These are phyloP conservation scores for Didymella pinodella DNA, from an alignment of 2,329 filamentous ascomycete species.

Conservation along the genomic window DNA sequence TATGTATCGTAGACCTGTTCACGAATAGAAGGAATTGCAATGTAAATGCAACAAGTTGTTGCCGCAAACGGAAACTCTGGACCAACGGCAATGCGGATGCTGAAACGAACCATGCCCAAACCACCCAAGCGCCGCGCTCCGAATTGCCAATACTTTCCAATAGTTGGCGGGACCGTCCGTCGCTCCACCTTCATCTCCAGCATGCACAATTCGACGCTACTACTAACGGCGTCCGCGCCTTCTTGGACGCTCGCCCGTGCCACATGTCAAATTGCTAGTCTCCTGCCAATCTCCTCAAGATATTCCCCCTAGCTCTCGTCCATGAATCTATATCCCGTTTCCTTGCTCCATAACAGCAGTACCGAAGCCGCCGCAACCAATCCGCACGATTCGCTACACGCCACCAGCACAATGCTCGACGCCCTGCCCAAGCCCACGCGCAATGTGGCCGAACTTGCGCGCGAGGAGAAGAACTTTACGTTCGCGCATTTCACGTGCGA, in stretches of 20 bases:
- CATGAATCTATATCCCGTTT: slow-evolving; percentile 20
- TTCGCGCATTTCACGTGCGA: slow-evolving; percentile 67
- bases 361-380: slow-evolving; percentile 1
- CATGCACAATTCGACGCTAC: slow-evolving; percentile 15
- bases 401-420: slow-evolving; percentile 18
- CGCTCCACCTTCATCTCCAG: slow-evolving; percentile 20
- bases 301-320: background rate
- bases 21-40: background rate
- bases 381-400: slow-evolving; percentile 19
- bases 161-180: slow-evolving; percentile 11
- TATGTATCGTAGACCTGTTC: too few relatives aligned
- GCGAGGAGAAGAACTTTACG: slow-evolving; percentile 54
- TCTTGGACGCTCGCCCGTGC: slow-evolving; percentile 8
- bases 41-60: background rate
- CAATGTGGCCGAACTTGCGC: slow-evolving; percentile 51
- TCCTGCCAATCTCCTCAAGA: slow-evolving; percentile 6
- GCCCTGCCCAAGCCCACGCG: slow-evolving; percentile 45
- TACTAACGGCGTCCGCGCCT: slow-evolving; percentile 4
- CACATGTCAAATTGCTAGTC: slow-evolving; percentile 8
- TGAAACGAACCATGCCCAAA: slow-evolving; percentile 8
- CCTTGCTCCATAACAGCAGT: slow-evolving; percentile 11
- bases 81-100: background rate
- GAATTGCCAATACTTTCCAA: slow-evolving; percentile 5
- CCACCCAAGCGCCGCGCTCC: slow-evolving; percentile 5
- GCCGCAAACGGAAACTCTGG: background rate